Evolutionary conservation across 208 protist species (phyloP).

Genomic region (Wallacemonas rigidus): DNA sequence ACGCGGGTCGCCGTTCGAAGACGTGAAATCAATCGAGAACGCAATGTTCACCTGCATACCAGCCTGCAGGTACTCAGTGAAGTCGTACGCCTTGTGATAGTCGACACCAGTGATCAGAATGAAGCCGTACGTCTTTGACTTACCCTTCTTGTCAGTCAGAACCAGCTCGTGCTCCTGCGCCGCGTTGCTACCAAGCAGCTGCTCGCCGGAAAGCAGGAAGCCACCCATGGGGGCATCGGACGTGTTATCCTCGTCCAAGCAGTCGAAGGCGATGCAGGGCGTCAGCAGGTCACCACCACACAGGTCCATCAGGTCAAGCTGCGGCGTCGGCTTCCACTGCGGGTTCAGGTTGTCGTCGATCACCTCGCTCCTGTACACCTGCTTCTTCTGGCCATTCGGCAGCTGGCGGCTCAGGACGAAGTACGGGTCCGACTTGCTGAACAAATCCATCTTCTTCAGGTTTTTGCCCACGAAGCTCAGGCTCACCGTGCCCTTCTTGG

Average conservation of each 20-base stretch:
- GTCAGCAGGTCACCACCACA: conserved; percentile 29
- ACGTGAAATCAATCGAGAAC: conserved; percentile 81
- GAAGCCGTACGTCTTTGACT: conserved; percentile 34
- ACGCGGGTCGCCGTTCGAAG: conserved; percentile 50
- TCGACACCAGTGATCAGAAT: conserved; percentile 24
- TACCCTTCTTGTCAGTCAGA: conserved; percentile 25
- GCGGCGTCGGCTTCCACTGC: conserved; percentile 33
- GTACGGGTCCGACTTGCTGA: conserved; percentile 35
- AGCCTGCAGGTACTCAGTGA: conserved; percentile 61
- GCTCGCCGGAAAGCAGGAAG: conserved; percentile 26
- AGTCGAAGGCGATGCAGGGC: conserved; percentile 27
- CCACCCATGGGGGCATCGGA: conserved; percentile 26
- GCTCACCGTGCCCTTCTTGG: conserved; percentile 18
- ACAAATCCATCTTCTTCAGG: conserved; percentile 47
- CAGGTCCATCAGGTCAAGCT: conserved; percentile 31
- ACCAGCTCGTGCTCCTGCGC: conserved; percentile 19
- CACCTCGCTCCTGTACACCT: conserved; percentile 35
- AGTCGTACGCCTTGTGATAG: conserved; percentile 26
- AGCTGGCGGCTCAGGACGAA: conserved; percentile 29
- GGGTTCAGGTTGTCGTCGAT: conserved; percentile 36
- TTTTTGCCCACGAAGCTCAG: conserved; percentile 24
- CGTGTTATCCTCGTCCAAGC: conserved; percentile 26
- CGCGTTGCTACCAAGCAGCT: conserved; percentile 13
- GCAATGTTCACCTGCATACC: conserved; percentile 65
- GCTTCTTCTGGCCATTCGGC: conserved; percentile 15